A percentile compares a stretch with the other conserved stretches of the same genome.
phyloP scores from a whole-genome alignment of 257 asterid genomes.

The Ballota nigra region DNA sequence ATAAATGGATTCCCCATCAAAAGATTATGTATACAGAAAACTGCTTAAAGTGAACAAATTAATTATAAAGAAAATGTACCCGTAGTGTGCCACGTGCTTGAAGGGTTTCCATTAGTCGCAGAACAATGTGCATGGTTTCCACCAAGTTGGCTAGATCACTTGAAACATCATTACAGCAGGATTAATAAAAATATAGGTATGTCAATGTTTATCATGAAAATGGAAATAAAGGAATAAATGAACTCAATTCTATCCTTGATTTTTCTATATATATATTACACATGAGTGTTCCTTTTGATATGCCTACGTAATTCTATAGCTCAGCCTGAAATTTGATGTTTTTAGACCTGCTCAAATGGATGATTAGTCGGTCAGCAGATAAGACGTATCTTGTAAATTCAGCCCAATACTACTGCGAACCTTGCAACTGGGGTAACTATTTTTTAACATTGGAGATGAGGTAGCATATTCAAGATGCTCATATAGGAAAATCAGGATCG shows the following conservation, averaged over 20 bases:
- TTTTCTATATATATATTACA: background rate
- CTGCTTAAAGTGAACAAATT: background rate
- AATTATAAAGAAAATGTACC: constrained; percentile 46
- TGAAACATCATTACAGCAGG: constrained; percentile 32
- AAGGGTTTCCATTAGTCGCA: constrained; percentile 86
- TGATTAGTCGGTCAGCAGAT: background rate
- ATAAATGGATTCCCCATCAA: too few species aligned
- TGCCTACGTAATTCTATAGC: background rate
- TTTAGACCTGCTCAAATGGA: constrained; percentile 4
- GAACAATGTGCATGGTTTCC: constrained; percentile 68
- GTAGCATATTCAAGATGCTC: background rate
- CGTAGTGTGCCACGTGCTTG: constrained; percentile 82
- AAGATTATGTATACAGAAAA: background rate
- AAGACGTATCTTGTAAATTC: background rate
- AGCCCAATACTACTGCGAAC: background rate
- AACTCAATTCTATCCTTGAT: background rate
- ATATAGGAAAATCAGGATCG: background rate
- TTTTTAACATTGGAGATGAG: background rate
- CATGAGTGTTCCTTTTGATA: background rate
- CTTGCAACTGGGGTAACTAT: background rate
- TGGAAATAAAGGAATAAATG: constrained; percentile 6
- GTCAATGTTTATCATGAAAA: background rate
- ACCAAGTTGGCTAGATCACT: constrained; percentile 95
- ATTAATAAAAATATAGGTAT: background rate
- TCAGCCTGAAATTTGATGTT: constrained; percentile 17